Conservation (phyloP, 495 filamentous ascomycete genomes). For the Recurvomyces mirabilis region DNA sequence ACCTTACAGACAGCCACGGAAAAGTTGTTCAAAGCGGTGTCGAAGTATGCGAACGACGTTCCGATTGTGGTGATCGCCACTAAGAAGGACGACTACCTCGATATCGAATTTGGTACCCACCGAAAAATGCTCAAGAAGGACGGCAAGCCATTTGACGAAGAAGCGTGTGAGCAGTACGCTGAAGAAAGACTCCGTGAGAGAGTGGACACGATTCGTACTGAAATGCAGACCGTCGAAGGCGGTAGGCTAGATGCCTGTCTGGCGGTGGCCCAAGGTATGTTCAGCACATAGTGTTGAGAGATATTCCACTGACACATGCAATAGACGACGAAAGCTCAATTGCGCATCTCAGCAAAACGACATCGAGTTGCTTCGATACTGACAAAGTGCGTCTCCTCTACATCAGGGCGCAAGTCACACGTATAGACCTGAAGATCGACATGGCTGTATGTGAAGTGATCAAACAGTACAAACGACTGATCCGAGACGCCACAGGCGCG, state of each 20-base stretch:
- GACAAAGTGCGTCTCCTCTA: slow-evolving; percentile 24
- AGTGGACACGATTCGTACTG: slow-evolving; percentile 16
- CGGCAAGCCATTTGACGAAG: slow-evolving; percentile 15
- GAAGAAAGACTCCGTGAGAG: slow-evolving; percentile 18
- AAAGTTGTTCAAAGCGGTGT: slow-evolving; percentile 23
- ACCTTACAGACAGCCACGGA: slow-evolving; percentile 23
- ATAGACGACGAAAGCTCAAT: slow-evolving; percentile 17
- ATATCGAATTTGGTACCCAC: slow-evolving; percentile 12
- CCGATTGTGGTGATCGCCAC: slow-evolving; percentile 24
- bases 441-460: slow-evolving; percentile 20
- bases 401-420: slow-evolving; percentile 20
- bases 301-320: background rate
- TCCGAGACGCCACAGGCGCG: slow-evolving; percentile 11
- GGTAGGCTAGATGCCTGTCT: slow-evolving; percentile 22
- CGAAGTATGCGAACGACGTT: slow-evolving; percentile 20
- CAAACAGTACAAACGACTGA: slow-evolving; percentile 17
- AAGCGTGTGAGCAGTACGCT: slow-evolving; percentile 15
- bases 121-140: slow-evolving; percentile 16
- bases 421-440: slow-evolving; percentile 25
- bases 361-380: slow-evolving; percentile 16
- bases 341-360: slow-evolving; percentile 13
- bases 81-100: slow-evolving; percentile 24
- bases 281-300: background rate
- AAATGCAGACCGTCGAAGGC: slow-evolving; percentile 19
- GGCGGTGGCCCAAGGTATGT: slow-evolving; percentile 22